Conservation (phyloP, 1,139 yeast species). For the Geotrichum cucujoidarum region DNA sequence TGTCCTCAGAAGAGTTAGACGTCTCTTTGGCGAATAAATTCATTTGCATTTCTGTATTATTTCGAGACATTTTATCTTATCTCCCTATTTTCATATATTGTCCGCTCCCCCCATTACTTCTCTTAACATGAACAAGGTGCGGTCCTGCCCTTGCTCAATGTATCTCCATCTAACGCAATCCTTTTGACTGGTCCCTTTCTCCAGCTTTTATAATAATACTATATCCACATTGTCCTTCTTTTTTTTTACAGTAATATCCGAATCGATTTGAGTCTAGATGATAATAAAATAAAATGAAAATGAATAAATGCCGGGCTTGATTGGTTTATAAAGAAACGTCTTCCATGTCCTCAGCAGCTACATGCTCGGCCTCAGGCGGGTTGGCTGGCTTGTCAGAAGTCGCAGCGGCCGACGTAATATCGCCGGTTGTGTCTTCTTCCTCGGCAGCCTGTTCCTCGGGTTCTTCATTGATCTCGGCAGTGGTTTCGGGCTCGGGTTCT, state of each 20-base stretch:
- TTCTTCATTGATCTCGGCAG: not conserved
- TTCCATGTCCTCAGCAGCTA: slow-evolving; percentile 5
- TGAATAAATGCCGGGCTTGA: too few species aligned
- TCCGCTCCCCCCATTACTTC: slow-evolving; percentile 6
- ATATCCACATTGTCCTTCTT: not conserved
- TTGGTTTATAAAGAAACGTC: slow-evolving; percentile 5
- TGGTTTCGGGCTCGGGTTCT: not conserved
- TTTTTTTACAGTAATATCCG: not conserved
- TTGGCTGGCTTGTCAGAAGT: slow-evolving; percentile 3
- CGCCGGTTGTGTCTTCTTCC: not conserved
- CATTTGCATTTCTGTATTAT: too few species aligned
- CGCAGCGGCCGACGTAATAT: not conserved
- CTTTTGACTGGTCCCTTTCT: too few species aligned
- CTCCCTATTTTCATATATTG: not conserved
- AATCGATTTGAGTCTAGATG: not conserved
- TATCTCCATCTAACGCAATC: too few species aligned
- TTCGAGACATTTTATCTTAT: not conserved
- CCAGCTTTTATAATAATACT: too few species aligned
- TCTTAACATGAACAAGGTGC: too few species aligned
- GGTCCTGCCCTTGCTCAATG: too few species aligned
- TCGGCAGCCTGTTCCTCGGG: not conserved
- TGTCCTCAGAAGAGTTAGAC: slow-evolving; percentile 86
- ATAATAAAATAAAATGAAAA: too few species aligned
- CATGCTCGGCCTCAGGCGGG: slow-evolving; percentile 1
- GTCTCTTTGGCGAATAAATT: slow-evolving; percentile 78